A percentile compares a stretch with the other conserved stretches of the same genome.
Conservation (phyloP, 1,284 basidiomycete genomes). For the Abortiporus biennis region DNA sequence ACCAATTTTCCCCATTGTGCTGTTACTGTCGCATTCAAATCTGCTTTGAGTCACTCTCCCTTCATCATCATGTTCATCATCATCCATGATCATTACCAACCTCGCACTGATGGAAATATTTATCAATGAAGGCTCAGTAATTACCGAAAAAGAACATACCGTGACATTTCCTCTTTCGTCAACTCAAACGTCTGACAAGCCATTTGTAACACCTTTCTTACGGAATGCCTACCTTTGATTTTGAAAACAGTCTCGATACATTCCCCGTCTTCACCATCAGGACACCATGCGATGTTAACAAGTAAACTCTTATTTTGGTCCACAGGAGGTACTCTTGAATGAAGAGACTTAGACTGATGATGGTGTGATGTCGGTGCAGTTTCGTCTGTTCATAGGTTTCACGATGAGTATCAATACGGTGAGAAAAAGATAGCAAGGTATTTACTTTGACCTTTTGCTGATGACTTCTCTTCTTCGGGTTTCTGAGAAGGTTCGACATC, state of each 20-base stretch:
- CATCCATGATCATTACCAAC: background rate
- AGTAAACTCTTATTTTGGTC: slow-evolving; percentile 1
- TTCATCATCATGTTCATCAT: background rate
- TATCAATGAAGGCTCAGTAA: background rate
- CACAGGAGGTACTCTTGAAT: background rate
- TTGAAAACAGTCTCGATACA: background rate
- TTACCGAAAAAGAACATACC: background rate
- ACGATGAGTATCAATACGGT: background rate
- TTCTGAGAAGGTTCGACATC: too few relatives aligned
- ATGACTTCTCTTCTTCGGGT: too few relatives aligned
- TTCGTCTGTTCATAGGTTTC: background rate
- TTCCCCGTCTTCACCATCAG: background rate
- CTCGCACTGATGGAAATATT: background rate
- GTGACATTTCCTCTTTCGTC: background rate
- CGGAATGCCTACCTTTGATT: slow-evolving; percentile 2
- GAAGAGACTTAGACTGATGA: background rate
- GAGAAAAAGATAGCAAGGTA: too few relatives aligned
- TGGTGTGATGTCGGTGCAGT: background rate
- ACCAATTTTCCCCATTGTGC: slow-evolving; percentile 1
- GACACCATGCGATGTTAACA: background rate
- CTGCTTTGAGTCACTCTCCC: background rate
- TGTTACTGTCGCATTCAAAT: background rate
- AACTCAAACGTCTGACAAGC: slow-evolving; percentile 4
- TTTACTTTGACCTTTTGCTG: too few relatives aligned
- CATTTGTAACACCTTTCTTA: slow-evolving; percentile 2